Conservation (phyloP, 495 filamentous ascomycete genomes). For the Xylaria palmicola region DNA sequence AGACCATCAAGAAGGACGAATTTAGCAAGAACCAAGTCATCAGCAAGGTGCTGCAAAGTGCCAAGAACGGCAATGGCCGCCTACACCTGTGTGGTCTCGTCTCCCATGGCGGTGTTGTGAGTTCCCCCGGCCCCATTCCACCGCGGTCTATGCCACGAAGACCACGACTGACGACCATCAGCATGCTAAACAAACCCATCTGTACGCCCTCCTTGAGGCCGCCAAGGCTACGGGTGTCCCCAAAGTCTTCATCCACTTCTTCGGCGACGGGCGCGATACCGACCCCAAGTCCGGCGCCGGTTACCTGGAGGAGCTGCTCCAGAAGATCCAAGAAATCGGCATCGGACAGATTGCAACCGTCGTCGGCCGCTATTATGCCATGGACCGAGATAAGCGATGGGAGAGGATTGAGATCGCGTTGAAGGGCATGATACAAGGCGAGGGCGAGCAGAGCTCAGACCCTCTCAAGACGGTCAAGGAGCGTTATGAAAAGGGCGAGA, state of each 20-base stretch:
- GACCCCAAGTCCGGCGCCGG: conserved; percentile 87
- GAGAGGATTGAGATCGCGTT: conserved; percentile 87
- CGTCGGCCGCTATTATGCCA: conserved; percentile 94
- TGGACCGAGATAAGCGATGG: conserved; percentile 99
- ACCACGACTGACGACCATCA: conserved; percentile 27
- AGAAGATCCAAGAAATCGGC: conserved; percentile 77
- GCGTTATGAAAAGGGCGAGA: conserved; percentile 82
- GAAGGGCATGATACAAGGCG: conserved; percentile 79
- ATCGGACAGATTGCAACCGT: conserved; percentile 87
- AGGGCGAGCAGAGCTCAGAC: conserved; percentile 81
- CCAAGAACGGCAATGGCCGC: conserved; percentile 85
- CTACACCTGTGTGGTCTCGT: conserved; percentile 88
- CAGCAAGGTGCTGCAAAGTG: conserved; percentile 71
- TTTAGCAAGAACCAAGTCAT: conserved; percentile 76
- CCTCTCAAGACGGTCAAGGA: conserved; percentile 83
- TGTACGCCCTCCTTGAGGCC: conserved; percentile 80
- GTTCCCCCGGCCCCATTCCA: conserved; percentile 27
- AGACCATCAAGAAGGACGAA: conserved; percentile 86
- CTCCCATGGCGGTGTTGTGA: conserved; percentile 87
- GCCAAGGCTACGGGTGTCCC: conserved; percentile 86
- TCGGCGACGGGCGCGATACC: conserved; percentile 95
- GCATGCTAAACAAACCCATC: conserved; percentile 92
- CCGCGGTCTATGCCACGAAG: not conserved
- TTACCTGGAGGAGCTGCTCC: conserved; percentile 82
- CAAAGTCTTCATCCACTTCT: conserved; percentile 97